A percentile compares a stretch with the other conserved stretches of the same genome.
Conservation (phyloP, 805 yeast genomes). For the Teunomyces gatunensis region DNA sequence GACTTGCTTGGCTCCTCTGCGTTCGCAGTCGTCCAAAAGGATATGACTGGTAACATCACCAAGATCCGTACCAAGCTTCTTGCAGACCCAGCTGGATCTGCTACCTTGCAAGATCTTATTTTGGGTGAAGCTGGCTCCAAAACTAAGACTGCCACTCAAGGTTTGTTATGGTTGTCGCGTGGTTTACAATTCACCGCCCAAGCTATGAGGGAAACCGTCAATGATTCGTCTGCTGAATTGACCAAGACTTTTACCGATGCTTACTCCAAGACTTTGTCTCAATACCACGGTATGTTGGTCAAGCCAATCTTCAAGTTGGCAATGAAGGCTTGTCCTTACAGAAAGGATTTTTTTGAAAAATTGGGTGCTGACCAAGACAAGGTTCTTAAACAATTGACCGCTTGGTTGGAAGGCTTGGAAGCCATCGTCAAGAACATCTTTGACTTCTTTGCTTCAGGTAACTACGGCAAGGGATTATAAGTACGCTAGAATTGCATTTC, state of each 20-base stretch:
- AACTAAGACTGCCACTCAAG: slow-evolving; percentile 83
- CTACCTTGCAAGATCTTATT: slow-evolving; percentile 77
- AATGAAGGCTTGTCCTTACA: slow-evolving; percentile 92
- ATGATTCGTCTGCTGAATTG: slow-evolving; percentile 62
- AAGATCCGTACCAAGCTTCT: slow-evolving; percentile 68
- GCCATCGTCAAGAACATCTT: slow-evolving; percentile 67
- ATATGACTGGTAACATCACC: slow-evolving; percentile 81
- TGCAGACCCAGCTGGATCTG: slow-evolving; percentile 58
- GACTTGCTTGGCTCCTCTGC: slow-evolving; percentile 85
- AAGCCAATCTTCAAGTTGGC: slow-evolving; percentile 90
- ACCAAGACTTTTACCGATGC: slow-evolving; percentile 78
- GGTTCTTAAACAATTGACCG: slow-evolving; percentile 61
- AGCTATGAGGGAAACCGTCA: slow-evolving; percentile 79
- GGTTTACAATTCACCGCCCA: slow-evolving; percentile 90
- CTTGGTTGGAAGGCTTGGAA: slow-evolving; percentile 78
- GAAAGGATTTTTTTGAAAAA: slow-evolving; percentile 79
- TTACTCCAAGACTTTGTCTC: slow-evolving; percentile 74
- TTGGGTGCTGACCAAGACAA: slow-evolving; percentile 72
- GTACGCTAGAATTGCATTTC: neutral
- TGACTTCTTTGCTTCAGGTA: slow-evolving; percentile 73
- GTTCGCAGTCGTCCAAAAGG: slow-evolving; percentile 79
- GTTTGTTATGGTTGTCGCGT: slow-evolving; percentile 79
- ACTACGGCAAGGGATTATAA: slow-evolving; percentile 85
- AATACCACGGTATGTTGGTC: slow-evolving; percentile 77
- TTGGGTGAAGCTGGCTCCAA: slow-evolving; percentile 66